phyloP scores from a whole-genome alignment of 108 stramenopile genomes.

The Pelagomonas calceolata region DNA sequence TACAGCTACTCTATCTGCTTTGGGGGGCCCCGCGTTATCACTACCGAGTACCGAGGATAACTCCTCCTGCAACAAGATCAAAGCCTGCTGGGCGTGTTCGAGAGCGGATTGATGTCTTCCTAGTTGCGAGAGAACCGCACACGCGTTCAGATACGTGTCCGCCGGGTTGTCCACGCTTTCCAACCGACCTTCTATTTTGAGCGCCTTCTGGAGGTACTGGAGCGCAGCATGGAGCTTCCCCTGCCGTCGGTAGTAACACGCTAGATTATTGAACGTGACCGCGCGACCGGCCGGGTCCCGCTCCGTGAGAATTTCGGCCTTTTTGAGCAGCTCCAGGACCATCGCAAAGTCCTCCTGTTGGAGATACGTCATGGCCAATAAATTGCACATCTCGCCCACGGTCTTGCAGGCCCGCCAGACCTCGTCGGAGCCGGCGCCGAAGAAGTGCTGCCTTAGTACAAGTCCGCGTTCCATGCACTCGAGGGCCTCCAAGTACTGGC shows the following conservation, averaged over 20 bases:
- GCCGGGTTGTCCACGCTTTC: slow-evolving; percentile 45
- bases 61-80: slow-evolving; percentile 47
- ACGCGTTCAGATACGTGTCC: slow-evolving; percentile 55
- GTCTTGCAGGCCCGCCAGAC: slow-evolving; percentile 52
- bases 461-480: slow-evolving; percentile 56
- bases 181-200: slow-evolving; percentile 43
- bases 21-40: slow-evolving; percentile 1
- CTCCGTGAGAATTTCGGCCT: slow-evolving; percentile 57
- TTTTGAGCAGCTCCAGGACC: slow-evolving; percentile 53
- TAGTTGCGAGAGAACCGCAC: slow-evolving; percentile 48
- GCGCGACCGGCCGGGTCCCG: slow-evolving; percentile 38
- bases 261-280: slow-evolving; percentile 53
- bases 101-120: slow-evolving; percentile 36
- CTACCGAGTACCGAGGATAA: slow-evolving; percentile 17
- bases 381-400: slow-evolving; percentile 59
- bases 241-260: slow-evolving; percentile 49
- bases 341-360: slow-evolving; percentile 55
- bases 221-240: slow-evolving; percentile 49
- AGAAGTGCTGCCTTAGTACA: slow-evolving; percentile 51
- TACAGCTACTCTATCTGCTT: slow-evolving; percentile 27
- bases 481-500: slow-evolving; percentile 49
- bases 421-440: slow-evolving; percentile 48
- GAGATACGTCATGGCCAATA: slow-evolving; percentile 55
- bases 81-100: slow-evolving; percentile 46
- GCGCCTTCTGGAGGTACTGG: slow-evolving; percentile 49